A percentile compares a stretch with the other conserved stretches of the same genome.
These are phyloP conservation scores for Yamadazyma blattariae DNA, from an alignment of 1,139 yeast species.

Conservation along the genomic window DNA sequence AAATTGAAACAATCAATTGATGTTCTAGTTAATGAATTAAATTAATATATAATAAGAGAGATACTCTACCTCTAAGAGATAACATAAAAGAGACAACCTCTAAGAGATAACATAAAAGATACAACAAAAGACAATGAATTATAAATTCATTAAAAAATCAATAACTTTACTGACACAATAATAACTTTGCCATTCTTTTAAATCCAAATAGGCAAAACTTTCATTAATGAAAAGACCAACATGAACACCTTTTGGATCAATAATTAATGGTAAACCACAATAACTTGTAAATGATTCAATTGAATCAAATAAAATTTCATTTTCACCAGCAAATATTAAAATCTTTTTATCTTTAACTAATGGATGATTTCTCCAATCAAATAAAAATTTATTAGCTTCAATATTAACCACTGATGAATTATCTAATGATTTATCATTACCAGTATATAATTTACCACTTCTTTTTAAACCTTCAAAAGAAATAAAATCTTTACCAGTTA, in stretches of 20 bases:
- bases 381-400: conserved; percentile 5
- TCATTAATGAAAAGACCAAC: conserved; percentile 29
- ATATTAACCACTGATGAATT: conserved; percentile 5
- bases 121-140: too few relatives aligned
- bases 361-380: conserved; percentile 27
- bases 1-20: conserved; percentile 5
- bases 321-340: conserved; percentile 30
- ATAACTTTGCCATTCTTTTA: conserved; percentile 9
- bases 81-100: too few relatives aligned
- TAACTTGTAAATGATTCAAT: conserved; percentile 16
- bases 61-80: too few relatives aligned
- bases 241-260: conserved; percentile 26
- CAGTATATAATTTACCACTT: conserved; percentile 6
- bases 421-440: conserved; percentile 3
- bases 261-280: conserved; percentile 14
- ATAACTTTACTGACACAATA: neutral
- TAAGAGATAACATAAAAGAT: too few relatives aligned
- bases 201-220: conserved; percentile 20
- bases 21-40: neutral
- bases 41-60: neutral
- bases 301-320: conserved; percentile 30
- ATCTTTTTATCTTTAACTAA: conserved; percentile 20
- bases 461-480: conserved; percentile 4
- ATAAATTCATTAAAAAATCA: neutral
- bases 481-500: conserved; percentile 1